These are phyloP conservation scores for Teratosphaeria viscida DNA, from an alignment of 2,329 filamentous ascomycete genomes.

Conservation along the genomic window DNA sequence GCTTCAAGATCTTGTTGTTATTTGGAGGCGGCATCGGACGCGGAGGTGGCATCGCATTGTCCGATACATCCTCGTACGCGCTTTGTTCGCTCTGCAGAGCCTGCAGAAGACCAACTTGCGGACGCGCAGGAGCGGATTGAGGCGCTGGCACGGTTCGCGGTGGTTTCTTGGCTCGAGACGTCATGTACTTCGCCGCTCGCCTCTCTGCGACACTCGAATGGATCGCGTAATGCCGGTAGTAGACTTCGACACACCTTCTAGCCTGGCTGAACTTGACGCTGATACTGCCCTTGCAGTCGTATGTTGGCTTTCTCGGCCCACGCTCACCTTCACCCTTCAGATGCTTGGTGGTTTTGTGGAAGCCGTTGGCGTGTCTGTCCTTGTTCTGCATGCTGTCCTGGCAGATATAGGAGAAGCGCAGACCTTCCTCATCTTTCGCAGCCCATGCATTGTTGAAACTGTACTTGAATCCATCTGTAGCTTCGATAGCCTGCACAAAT, in stretches of 20 bases:
- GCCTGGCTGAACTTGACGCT: constrained; percentile 38
- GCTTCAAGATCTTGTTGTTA: constrained; percentile 13
- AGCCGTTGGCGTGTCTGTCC: constrained; percentile 36
- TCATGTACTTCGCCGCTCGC: not conserved
- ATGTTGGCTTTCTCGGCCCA: constrained; percentile 32
- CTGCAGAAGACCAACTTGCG: constrained; percentile 4
- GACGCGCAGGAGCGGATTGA: not conserved
- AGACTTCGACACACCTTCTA: constrained; percentile 33
- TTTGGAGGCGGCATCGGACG: constrained; percentile 4
- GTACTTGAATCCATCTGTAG: constrained; percentile 38
- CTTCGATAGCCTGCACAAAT: constrained; percentile 34
- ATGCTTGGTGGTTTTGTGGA: constrained; percentile 18
- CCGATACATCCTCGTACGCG: not conserved
- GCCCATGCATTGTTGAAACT: constrained; percentile 42
- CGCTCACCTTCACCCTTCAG: constrained; percentile 13
- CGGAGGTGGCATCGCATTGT: constrained; percentile 4
- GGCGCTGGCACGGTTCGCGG: not conserved
- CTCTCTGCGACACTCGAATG: constrained; percentile 17
- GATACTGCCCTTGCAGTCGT: constrained; percentile 39
- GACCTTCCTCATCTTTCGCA: constrained; percentile 35
- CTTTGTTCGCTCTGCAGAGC: constrained; percentile 6
- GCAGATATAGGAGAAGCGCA: constrained; percentile 40
- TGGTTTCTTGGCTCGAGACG: not conserved
- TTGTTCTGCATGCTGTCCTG: constrained; percentile 43
- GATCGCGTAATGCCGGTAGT: constrained; percentile 37